Evolutionary conservation across 306 rosid genomes (phyloP), one percentile per base, ranked within the genome.

Genomic region (Inga oerstediana): DNA sequence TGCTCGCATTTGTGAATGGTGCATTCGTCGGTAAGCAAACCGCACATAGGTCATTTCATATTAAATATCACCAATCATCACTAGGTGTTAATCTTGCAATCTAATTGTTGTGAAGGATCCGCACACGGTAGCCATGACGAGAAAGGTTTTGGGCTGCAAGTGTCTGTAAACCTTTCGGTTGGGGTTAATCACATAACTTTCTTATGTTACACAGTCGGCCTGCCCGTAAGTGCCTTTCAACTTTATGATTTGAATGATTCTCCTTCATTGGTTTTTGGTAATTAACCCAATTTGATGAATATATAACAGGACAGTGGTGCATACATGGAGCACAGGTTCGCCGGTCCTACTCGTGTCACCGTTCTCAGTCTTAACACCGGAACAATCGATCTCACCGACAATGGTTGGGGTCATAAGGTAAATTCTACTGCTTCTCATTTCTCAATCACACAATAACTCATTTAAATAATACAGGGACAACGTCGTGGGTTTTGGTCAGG

Each of bases 301-400:
- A 71, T 83, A 73, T 82, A 96, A 75, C 84, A 96, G 98, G 97
- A 97, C 79, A 92, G 98, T 52, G 99, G 98, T 88, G 92, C 98
- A 44, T 97, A 97, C 89, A 91, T 97, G 99, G 99, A 97, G 71
- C 95, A 86, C 82, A 91, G 99, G 82, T 92, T 22, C 54, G 93
- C 98, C 0, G 99, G 97, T 56, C 97, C 93, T 58, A 86, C 86
- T 37, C 12, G 87, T 2, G 12, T 92, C n/a, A 56, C 80, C 3
- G 43, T 96, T 86, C 83, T 90, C 6, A 93, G 93, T 73, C 89
- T 96, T 85, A 93, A 81, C 85, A 81, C 84, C 0, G 94, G 98
- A 75, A 88, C 88, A 39, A 52, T 90, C 7, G 97, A 94, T 54
- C 70, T 94, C 46, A 80, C 90, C 8, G 2, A 0, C 15, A 90